Evolutionary conservation across 768 basidiomycete genomes (phyloP).

Genomic region (Paxillus rubicundulus): DNA sequence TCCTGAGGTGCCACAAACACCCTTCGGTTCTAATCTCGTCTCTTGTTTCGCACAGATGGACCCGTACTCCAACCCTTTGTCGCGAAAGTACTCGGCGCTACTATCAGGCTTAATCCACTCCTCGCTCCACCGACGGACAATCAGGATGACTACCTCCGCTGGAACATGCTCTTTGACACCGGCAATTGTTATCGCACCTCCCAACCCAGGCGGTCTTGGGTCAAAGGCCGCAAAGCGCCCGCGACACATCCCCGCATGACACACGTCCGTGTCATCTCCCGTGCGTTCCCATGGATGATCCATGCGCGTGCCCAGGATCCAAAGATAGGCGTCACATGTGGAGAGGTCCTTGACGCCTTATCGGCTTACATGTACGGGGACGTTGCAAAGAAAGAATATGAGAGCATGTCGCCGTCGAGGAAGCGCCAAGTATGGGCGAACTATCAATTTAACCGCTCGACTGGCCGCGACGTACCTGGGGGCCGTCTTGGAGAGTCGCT

Average conservation of each 20-base stretch:
- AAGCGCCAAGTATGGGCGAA: slow-evolving; percentile 46
- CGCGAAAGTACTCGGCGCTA: slow-evolving; percentile 46
- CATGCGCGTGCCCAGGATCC: slow-evolving; percentile 43
- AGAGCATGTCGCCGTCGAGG: slow-evolving; percentile 33
- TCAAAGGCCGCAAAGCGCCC: slow-evolving; percentile 58
- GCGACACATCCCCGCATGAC: slow-evolving; percentile 64
- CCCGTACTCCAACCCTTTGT: slow-evolving; percentile 68
- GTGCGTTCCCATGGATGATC: slow-evolving; percentile 55
- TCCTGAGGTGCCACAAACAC: not conserved
- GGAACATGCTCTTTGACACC: slow-evolving; percentile 73
- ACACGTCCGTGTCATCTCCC: slow-evolving; percentile 51
- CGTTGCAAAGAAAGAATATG: slow-evolving; percentile 52
- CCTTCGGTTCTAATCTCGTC: slow-evolving; percentile 7
- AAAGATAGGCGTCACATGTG: slow-evolving; percentile 61
- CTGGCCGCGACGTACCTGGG: slow-evolving; percentile 62
- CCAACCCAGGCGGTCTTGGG: slow-evolving; percentile 66
- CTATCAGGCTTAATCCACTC: slow-evolving; percentile 58
- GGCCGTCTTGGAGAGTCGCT: slow-evolving; percentile 62
- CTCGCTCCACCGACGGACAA: slow-evolving; percentile 46
- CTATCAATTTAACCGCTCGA: slow-evolving; percentile 67
- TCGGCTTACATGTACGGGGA: slow-evolving; percentile 49
- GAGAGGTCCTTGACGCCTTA: slow-evolving; percentile 59
- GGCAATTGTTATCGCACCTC: slow-evolving; percentile 58
- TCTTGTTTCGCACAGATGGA: slow-evolving; percentile 45
- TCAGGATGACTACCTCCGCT: slow-evolving; percentile 53